Evolutionary conservation across 1,284 basidiomycete genomes (phyloP).

Genomic region (Puccinia brachypodii): DNA sequence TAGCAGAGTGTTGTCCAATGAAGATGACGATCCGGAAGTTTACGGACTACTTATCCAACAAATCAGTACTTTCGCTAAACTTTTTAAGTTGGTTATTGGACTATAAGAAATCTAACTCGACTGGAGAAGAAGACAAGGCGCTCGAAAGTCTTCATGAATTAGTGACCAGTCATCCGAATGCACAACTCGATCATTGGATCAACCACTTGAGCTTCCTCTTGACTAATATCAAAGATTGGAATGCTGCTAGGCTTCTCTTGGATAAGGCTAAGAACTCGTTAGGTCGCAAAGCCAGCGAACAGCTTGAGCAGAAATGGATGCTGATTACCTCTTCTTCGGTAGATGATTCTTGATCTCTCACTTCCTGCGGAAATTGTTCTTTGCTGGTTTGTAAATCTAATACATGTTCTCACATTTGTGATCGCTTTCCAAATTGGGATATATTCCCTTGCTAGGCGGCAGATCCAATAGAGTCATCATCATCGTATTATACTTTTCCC

Average conservation of each 20-base stretch:
- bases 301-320: conserved; percentile 17
- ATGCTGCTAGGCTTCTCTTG: neutral
- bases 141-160: conserved; percentile 7
- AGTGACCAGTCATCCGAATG: conserved; percentile 15
- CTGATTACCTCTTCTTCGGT: neutral
- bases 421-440: neutral
- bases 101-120: neutral
- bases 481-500: too few species aligned
- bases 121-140: neutral
- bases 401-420: neutral
- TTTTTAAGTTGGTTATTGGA: conserved; percentile 16
- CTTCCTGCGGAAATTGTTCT: neutral
- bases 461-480: neutral
- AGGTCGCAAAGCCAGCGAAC: conserved; percentile 1
- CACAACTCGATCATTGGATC: conserved; percentile 15
- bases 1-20: neutral
- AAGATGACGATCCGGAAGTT: neutral
- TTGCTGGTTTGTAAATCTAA: neutral
- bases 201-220: conserved; percentile 11
- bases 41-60: conserved; percentile 15
- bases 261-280: conserved; percentile 1
- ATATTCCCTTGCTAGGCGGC: neutral
- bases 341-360: neutral
- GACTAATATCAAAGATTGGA: conserved; percentile 3
- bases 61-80: conserved; percentile 11